A percentile compares a stretch with the other conserved stretches of the same genome.
Conservation (phyloP, 2,329 filamentous ascomycete species). For the Botrytis pseudocinerea region DNA sequence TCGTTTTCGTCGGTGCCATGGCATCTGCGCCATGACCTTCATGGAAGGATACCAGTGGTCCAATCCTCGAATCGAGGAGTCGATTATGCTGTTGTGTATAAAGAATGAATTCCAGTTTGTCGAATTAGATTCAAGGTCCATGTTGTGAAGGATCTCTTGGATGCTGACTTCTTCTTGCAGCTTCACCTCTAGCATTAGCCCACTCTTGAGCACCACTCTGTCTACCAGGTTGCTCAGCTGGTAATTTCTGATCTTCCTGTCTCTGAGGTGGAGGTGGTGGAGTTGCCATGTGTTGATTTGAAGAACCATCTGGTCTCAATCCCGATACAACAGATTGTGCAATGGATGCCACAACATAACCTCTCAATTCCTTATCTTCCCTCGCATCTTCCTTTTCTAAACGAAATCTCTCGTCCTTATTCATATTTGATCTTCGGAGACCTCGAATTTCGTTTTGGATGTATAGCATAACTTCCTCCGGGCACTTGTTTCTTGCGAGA, state of each 20-base stretch:
- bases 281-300: conserved; percentile 22
- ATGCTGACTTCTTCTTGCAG: conserved; percentile 43
- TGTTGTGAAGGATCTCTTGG: conserved; percentile 49
- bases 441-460: conserved; percentile 90
- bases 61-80: not conserved
- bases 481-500: conserved; percentile 72
- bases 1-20: not conserved
- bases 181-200: conserved; percentile 50
- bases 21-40: not conserved
- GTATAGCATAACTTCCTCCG: conserved; percentile 87
- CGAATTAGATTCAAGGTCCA: conserved; percentile 35
- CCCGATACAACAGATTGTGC: conserved; percentile 60
- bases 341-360: conserved; percentile 72
- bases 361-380: conserved; percentile 74
- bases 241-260: conserved; percentile 59
- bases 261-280: conserved; percentile 27
- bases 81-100: not conserved
- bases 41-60: not conserved
- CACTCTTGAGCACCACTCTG: conserved; percentile 55
- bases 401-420: conserved; percentile 80
- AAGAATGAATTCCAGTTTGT: conserved; percentile 7
- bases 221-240: conserved; percentile 58
- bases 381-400: conserved; percentile 77
- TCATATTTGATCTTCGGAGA: conserved; percentile 78
- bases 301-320: conserved; percentile 33